Conservation (phyloP, 2,329 filamentous ascomycete genomes). For the Epicoccum sorghinum region DNA sequence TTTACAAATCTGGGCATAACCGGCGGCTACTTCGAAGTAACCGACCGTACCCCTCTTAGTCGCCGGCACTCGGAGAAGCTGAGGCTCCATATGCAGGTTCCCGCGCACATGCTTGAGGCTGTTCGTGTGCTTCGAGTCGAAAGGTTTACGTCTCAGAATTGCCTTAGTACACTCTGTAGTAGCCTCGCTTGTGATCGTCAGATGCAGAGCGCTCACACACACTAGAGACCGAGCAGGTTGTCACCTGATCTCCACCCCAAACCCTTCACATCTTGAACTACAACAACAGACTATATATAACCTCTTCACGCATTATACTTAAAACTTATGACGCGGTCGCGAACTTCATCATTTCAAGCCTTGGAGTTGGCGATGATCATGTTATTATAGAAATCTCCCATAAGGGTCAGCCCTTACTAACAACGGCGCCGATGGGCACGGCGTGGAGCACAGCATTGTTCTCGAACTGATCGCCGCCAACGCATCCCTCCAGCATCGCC, state of each 20-base stretch:
- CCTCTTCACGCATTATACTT: background rate
- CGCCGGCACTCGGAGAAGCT: constrained; percentile 8
- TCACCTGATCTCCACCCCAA: too few relatives aligned
- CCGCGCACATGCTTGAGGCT: constrained; percentile 5
- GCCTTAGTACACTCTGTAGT: background rate
- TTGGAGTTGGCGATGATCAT: background rate
- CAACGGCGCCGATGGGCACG: constrained; percentile 4
- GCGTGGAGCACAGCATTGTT: background rate
- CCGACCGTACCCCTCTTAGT: constrained; percentile 9
- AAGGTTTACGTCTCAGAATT: background rate
- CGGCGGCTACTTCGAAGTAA: constrained; percentile 18
- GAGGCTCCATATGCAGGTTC: constrained; percentile 1
- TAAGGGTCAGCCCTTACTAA: constrained; percentile 7
- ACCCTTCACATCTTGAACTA: too few relatives aligned
- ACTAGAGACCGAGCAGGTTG: too few relatives aligned
- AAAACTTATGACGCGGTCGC: background rate
- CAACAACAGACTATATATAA: background rate
- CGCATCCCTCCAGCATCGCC: constrained; percentile 4
- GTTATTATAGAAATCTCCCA: background rate
- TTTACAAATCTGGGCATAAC: constrained; percentile 13
- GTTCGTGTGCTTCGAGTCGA: constrained; percentile 1
- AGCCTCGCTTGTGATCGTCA: too few relatives aligned
- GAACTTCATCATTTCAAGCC: background rate
- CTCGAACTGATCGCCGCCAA: constrained; percentile 15
- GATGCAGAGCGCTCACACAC: too few relatives aligned